Base-by-base conservation (phyloP, 2,329 filamentous ascomycete species). In the Cytospora leucostoma region DNA sequence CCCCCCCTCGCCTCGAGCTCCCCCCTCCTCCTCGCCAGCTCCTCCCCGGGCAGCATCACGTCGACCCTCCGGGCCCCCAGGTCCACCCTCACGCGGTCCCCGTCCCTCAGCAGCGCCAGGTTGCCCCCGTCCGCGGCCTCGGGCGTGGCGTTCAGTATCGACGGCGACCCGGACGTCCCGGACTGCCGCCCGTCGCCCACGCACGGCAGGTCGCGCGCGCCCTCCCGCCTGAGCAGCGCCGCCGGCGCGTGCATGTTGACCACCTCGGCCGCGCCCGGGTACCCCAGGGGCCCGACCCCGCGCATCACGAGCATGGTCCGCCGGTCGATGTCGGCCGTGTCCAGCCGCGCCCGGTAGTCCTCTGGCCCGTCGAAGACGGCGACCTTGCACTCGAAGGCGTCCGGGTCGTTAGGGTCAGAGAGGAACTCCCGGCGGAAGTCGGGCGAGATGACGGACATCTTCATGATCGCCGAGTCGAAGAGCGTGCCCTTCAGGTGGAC, bases 161-260 rank as follows among this genome's bases (percentile, higher is more conserved):
- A 83, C 1, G 82, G 82, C 3, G 79, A 82, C 0, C 79, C 81
- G 3, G 82, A 84, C 3, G 82, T 85, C 37, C 82, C 82, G 8
- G 80, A 83, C 68, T 84, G 82, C 54, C 82, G 73, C 1, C 82
- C 82, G 67, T 85, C 82, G 7, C 82, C 82, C 63, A 85, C 80
- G 62, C 80, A 83, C 8, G 79, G 77, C 55, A 84, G 70, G 53
- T 80, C 74, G 66, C 75, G 69, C 64, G 83, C 71, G 57, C 82
- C 78, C 68, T 79, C 78, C 68, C 79, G 70, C 65, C 75, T 76
- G 51, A 82, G 67, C 5, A 82, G 73, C 58, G 75, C 73, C 33
- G 73, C 74, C 1, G 80, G 80, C 33, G 80, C 77, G 58, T 79
- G 79, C 79, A 82, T 82, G 70, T 83, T 82, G 62, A 83, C 80